Evolutionary conservation across 805 yeast genomes (phyloP), one percentile per base, ranked within the genome.

Genomic region (Myxozyma nipponensis): DNA sequence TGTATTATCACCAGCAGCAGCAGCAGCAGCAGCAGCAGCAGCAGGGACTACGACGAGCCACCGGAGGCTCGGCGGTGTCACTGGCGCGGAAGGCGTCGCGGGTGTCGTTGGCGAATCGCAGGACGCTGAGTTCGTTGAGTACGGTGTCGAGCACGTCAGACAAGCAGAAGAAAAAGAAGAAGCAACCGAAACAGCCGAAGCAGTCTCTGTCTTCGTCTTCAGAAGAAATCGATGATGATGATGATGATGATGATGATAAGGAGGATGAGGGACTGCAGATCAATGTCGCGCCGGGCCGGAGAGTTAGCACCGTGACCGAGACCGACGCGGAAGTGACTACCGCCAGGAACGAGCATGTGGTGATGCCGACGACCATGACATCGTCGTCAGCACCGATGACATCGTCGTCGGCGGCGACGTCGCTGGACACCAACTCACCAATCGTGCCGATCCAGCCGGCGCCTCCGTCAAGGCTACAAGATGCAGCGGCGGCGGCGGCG

Each of bases 301-400:
- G 46, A 22, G 9, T 39, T 13, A 42, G 46, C 21, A 39, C n/a
- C 24, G 15, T 17, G 13, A 19, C 13, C 17, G 35, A 34, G 26
- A 6, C 39, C 22, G 44, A 24, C 34, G 35, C 10, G 5, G 24
- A n/a, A 41, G 32, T 13, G 3, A 17, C 7, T 40, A 7, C 23
- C 17, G 37, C 1, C 36, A 13, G 44, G 39, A n/a, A 34, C n/a
- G 15, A 47, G 47, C 23, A 44, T 35, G 39, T 17, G 30, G 15
- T 10, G 19, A 35, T 13, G 17, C n/a, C 47, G 39, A 19, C 23
- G 15, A 18, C 38, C 24, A 36, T 50, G 17, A 36, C 57, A 18
- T 53, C 57, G 17, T 50, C 57, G 3, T 53, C 57, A 6, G 57
- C 57, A 23, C 57, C 57, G 23, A n/a, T n/a, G n/a, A 46, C 57